Evolutionary conservation across 2,329 filamentous ascomycete species (phyloP).

Genomic region (Arthrocladium fulminans): DNA sequence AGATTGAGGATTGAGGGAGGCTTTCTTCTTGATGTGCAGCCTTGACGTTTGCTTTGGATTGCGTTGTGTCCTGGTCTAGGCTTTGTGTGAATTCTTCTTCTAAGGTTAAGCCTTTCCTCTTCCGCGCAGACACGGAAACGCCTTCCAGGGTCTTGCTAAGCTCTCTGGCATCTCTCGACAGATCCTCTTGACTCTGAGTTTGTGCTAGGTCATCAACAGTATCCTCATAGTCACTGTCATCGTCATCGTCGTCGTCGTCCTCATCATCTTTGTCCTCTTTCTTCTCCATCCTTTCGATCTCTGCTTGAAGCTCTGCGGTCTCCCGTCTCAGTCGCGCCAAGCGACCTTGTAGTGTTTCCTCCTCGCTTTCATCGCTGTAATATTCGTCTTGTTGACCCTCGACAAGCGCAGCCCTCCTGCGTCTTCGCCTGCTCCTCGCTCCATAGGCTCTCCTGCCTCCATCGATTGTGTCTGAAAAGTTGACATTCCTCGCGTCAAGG

Average conservation of each 20-base stretch:
- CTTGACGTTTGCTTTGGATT: constrained; percentile 7
- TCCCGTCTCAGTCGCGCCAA: constrained; percentile 76
- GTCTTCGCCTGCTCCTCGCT: constrained; percentile 57
- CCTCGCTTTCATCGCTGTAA: constrained; percentile 56
- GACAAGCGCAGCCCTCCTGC: constrained; percentile 32
- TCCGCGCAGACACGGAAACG: constrained; percentile 31
- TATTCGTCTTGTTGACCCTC: constrained; percentile 44
- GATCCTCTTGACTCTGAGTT: constrained; percentile 30
- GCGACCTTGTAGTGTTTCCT: constrained; percentile 67
- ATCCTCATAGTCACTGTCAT: constrained; percentile 30
- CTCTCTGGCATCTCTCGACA: constrained; percentile 53
- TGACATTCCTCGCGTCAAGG: constrained; percentile 67
- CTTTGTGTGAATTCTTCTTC: constrained; percentile 18
- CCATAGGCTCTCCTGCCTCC: constrained; percentile 77
- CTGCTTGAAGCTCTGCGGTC: constrained; percentile 61
- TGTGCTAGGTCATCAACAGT: constrained; percentile 27
- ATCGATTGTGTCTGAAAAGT: constrained; percentile 83
- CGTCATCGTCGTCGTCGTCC: constrained; percentile 30
- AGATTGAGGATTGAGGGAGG: constrained; percentile 50
- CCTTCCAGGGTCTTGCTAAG: constrained; percentile 65
- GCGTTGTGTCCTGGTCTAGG: constrained; percentile 9
- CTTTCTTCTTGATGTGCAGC: constrained; percentile 17
- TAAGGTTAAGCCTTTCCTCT: constrained; percentile 8
- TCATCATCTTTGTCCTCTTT: constrained; percentile 48
- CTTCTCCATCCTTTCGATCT: constrained; percentile 32